Evolutionary conservation across 1,284 basidiomycete species (phyloP).

Genomic region (Coniferiporia sulphurascens): DNA sequence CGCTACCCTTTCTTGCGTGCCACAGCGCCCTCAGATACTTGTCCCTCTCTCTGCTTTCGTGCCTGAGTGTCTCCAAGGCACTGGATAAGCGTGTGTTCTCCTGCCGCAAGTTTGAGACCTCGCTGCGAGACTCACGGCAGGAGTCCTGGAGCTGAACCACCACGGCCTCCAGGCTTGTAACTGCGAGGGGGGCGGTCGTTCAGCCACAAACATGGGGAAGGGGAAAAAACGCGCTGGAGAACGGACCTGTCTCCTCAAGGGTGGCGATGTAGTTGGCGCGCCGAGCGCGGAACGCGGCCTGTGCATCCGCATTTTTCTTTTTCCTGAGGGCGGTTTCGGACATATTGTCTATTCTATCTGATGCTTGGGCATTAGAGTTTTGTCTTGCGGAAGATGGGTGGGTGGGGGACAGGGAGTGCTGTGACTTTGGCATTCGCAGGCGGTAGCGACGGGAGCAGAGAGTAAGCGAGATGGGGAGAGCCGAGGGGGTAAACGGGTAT

Average conservation of each 20-base stretch:
- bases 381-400: slow-evolving; percentile 26
- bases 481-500: slow-evolving; percentile 27
- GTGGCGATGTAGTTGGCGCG: slow-evolving; percentile 82
- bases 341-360: slow-evolving; percentile 33
- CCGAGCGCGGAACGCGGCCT: slow-evolving; percentile 66
- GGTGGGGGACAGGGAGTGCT: slow-evolving; percentile 23
- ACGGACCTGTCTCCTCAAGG: slow-evolving; percentile 78
- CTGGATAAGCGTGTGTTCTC: slow-evolving; percentile 53
- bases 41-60: slow-evolving; percentile 65
- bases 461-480: slow-evolving; percentile 29
- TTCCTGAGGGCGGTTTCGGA: slow-evolving; percentile 68
- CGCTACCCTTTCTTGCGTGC: slow-evolving; percentile 52
- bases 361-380: slow-evolving; percentile 25
- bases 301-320: slow-evolving; percentile 81
- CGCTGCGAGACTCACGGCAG: slow-evolving; percentile 58
- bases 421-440: slow-evolving; percentile 19
- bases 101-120: slow-evolving; percentile 53
- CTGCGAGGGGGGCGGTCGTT: slow-evolving; percentile 33
- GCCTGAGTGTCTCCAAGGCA: slow-evolving; percentile 27
- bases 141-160: slow-evolving; percentile 78
- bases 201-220: slow-evolving; percentile 9
- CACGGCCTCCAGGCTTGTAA: slow-evolving; percentile 74
- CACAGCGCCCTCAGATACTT: slow-evolving; percentile 63
- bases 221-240: slow-evolving; percentile 17
- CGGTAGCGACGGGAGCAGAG: slow-evolving; percentile 26